A percentile compares a stretch with the other conserved stretches of the same genome.
Evolutionary conservation across 2,329 filamentous ascomycete species (phyloP).

Genomic region (Ophiostoma triangulosporum): DNA sequence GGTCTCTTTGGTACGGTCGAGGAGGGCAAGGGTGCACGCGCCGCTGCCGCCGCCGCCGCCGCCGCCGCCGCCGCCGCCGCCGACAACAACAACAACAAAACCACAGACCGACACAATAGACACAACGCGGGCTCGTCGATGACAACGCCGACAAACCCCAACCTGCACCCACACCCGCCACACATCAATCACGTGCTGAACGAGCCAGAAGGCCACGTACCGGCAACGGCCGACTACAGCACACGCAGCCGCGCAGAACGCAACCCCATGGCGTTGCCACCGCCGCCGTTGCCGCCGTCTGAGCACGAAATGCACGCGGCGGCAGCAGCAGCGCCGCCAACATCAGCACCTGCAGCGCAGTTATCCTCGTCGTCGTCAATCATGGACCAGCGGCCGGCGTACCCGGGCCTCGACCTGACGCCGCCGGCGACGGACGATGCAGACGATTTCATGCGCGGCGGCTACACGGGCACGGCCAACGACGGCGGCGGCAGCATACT

Average conservation of each 20-base stretch:
- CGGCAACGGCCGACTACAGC: background rate
- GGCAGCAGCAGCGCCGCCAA: background rate
- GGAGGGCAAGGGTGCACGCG: background rate
- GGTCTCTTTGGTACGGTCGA: slow-evolving; percentile 18
- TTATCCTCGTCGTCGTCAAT: no score
- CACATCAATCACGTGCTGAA: background rate
- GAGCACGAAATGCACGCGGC: background rate
- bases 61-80: background rate
- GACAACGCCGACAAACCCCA: background rate
- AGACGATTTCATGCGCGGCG: slow-evolving; percentile 4
- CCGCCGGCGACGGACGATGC: slow-evolving; percentile 5
- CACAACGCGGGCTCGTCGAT: background rate
- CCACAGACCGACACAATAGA: no score
- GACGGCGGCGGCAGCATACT: background rate
- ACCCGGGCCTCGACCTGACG: slow-evolving; percentile 5
- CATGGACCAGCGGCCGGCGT: background rate
- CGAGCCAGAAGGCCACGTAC: background rate
- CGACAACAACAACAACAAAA: background rate
- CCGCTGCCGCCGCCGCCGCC: background rate
- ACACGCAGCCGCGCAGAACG: background rate
- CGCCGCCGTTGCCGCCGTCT: background rate
- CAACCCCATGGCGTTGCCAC: background rate
- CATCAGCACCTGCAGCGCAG: no score
- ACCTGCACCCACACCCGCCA: background rate
- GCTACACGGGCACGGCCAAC: background rate